Percentiles rank a stretch among this genome's conserved stretches.
Evolutionary conservation across 768 basidiomycete genomes (phyloP).

Genomic region (Suillus placidus): DNA sequence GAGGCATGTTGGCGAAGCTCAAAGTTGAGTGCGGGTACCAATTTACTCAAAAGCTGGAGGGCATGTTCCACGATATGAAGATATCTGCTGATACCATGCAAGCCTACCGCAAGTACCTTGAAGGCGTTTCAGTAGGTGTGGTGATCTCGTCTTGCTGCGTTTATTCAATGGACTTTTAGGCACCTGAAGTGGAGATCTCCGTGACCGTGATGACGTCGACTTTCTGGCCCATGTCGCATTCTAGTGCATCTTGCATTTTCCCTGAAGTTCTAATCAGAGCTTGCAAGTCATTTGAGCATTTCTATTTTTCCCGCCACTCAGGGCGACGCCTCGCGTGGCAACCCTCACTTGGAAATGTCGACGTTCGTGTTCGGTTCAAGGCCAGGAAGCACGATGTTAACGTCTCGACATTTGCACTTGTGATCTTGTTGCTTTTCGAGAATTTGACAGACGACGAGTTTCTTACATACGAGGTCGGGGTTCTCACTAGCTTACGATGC

Average conservation of each 20-base stretch:
- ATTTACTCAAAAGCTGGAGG: conserved; percentile 97
- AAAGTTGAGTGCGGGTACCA: conserved; percentile 96
- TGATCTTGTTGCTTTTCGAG: conserved; percentile 89
- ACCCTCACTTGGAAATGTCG: conserved; percentile 85
- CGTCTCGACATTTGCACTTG: conserved; percentile 85
- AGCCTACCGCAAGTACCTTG: conserved; percentile 66
- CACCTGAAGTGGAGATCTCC: conserved; percentile 75
- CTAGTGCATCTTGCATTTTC: conserved; percentile 64
- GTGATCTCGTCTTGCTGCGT: conserved; percentile 4
- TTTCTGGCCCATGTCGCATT: conserved; percentile 88
- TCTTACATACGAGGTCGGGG: conserved; percentile 73
- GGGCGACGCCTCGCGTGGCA: conserved; percentile 94
- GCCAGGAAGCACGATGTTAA: conserved; percentile 84
- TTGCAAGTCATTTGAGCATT: conserved; percentile 81
- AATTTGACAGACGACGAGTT: conserved; percentile 64
- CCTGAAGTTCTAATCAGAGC: conserved; percentile 64
- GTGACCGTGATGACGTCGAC: conserved; percentile 96
- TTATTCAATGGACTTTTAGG: conserved; percentile 44
- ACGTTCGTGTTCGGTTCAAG: conserved; percentile 84
- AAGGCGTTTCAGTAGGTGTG: conserved; percentile 57
- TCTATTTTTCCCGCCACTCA: conserved; percentile 86
- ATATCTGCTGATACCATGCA: conserved; percentile 81
- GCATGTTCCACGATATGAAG: conserved; percentile 98
- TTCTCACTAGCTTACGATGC: background rate
- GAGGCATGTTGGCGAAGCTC: conserved; percentile 95